These are phyloP conservation scores for Heimioporus sp. DNA, from an alignment of 768 basidiomycete species.

Conservation along the genomic window DNA sequence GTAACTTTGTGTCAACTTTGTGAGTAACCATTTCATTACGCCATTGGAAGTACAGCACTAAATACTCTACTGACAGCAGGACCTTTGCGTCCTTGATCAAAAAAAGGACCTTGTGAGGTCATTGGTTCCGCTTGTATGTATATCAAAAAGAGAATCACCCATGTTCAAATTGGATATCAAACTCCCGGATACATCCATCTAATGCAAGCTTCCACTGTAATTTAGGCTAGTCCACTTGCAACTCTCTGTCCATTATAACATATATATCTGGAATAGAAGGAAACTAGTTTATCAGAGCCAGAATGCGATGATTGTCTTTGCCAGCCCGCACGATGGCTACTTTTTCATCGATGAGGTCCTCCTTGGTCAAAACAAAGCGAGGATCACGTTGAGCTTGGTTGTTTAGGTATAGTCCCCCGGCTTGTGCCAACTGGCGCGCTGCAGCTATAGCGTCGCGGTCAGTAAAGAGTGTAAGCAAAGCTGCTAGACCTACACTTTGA, in stretches of 20 bases:
- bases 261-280: neutral
- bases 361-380: conserved; percentile 37
- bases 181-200: neutral
- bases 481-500: conserved; percentile 56
- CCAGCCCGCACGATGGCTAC: conserved; percentile 71
- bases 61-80: conserved; percentile 14
- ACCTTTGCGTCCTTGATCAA: conserved; percentile 19
- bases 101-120: conserved; percentile 2
- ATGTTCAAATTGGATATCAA: neutral
- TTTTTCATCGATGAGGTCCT: conserved; percentile 57
- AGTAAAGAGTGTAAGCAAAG: neutral
- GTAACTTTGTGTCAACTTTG: conserved; percentile 24
- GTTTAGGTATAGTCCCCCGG: conserved; percentile 75
- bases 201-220: conserved; percentile 4
- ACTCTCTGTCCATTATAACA: neutral
- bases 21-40: conserved; percentile 7
- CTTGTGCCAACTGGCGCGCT: conserved; percentile 57
- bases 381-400: conserved; percentile 53
- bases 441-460: conserved; percentile 47
- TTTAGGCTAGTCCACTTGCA: conserved; percentile 4
- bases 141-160: no score
- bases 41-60: neutral
- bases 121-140: neutral
- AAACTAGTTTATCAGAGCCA: conserved; percentile 35
- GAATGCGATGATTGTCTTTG: conserved; percentile 64